Evolutionary conservation across 176 grass and related monocot genomes (phyloP), one percentile per base, ranked within the genome.

Genomic region (Typha latifolia): DNA sequence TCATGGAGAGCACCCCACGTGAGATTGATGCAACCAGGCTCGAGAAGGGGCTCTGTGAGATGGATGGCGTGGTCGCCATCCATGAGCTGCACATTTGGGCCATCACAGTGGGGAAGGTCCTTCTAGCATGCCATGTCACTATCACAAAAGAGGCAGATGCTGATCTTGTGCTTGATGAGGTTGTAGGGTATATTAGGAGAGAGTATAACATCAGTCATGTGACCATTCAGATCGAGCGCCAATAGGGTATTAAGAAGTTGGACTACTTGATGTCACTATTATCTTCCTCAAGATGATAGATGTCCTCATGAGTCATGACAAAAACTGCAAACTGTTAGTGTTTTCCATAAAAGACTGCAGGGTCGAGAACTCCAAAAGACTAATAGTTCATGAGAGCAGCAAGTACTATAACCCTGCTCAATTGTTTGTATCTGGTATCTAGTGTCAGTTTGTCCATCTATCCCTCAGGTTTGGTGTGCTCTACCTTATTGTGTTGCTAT

Each of bases 71-170:
- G 47, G 69, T 94, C 66, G 95, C 89, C 0, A 73, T 99, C 13
- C 95, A 99, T 27, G 95, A 99, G 81, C 79, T 99, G 20, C 95
- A 99, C 67, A 93, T 99, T 66, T 99, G 95, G 95, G 95, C 95
- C 47, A 99, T 99, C 71, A 99, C 95, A 7, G 84, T 99, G 24
- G 95, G 95, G 48, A 99, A 94, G 81, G 89, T 99, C 68, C 89
- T 99, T 0, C 59, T 99, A 47, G 89, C 95, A 5, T 99, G 95
- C 76, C 95, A 99, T 47, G 89, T 99, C 49, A 99, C 89, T 0
- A 85, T 99, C 14, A 70, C 83, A 11, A 49, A 22, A n/a, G 84
- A 90, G 12, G 78, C 81, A 0, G 81, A 99, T 67, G 86, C 95
- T 73, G 89, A 99, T 78, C 56, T 70, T 51, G 84, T 99, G 66